A percentile compares a stretch with the other conserved stretches of the same genome.
Conservation (phyloP, 192 early-diverging fungal species). For the Lobosporangium transversale region DNA sequence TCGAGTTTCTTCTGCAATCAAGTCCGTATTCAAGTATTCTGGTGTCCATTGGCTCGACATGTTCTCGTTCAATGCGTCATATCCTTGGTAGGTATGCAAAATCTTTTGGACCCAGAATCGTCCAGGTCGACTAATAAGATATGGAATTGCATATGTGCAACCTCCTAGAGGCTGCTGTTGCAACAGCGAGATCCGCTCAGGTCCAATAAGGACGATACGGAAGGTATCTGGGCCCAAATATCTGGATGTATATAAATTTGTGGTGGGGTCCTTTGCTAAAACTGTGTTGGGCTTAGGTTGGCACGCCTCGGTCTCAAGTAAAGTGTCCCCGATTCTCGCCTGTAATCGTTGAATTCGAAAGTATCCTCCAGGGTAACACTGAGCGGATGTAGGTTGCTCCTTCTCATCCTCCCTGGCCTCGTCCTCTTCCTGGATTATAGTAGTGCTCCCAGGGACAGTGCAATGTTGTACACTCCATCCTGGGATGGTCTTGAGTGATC, state of each 20-base stretch:
- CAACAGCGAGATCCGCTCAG: slow-evolving; percentile 32
- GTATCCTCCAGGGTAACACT: slow-evolving; percentile 42
- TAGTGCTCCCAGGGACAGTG: slow-evolving; percentile 14
- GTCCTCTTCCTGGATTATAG: background rate
- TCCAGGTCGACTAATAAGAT: slow-evolving; percentile 46
- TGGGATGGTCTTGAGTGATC: slow-evolving; percentile 2
- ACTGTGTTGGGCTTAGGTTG: background rate
- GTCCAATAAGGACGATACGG: slow-evolving; percentile 31
- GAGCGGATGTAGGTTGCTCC: no score
- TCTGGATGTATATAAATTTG: slow-evolving; percentile 15
- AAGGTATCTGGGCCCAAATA: slow-evolving; percentile 34
- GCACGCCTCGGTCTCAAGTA: slow-evolving; percentile 3
- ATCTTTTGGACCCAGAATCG: slow-evolving; percentile 44
- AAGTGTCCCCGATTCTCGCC: background rate
- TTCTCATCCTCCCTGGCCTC: background rate
- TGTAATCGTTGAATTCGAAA: slow-evolving; percentile 24
- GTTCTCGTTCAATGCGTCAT: slow-evolving; percentile 28
- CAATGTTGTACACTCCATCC: slow-evolving; percentile 36
- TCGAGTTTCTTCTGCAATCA: slow-evolving; percentile 5
- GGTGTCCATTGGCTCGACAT: slow-evolving; percentile 2
- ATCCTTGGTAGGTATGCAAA: slow-evolving; percentile 25
- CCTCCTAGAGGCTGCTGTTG: slow-evolving; percentile 34
- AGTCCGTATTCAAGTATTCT: slow-evolving; percentile 19
- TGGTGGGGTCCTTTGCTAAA: slow-evolving; percentile 8
- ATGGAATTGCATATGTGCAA: slow-evolving; percentile 38